Percentiles rank a stretch among this genome's conserved stretches.
phyloP scores from a whole-genome alignment of 371 early-diverging fungal genomes.

The Mucor saturninus region DNA sequence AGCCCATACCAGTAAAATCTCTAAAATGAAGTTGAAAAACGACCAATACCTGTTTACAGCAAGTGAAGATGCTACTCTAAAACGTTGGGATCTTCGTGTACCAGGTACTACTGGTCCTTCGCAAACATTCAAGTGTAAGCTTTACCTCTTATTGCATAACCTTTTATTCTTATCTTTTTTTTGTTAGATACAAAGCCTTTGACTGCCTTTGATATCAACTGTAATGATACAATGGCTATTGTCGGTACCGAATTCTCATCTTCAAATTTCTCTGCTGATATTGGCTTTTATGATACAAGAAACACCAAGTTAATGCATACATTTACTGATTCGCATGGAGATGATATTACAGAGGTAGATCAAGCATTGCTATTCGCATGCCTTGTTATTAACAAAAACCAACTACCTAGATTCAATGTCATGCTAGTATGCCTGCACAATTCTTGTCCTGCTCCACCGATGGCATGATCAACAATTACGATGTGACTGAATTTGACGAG shows the following conservation, averaged over 20 bases:
- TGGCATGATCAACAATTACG: constrained; percentile 78
- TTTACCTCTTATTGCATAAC: not conserved
- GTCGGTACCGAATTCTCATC: constrained; percentile 71
- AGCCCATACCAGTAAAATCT: constrained; percentile 63
- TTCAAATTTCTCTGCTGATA: constrained; percentile 61
- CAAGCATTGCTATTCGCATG: not conserved
- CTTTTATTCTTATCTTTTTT: not conserved
- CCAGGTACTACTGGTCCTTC: constrained; percentile 43
- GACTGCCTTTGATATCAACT: constrained; percentile 74
- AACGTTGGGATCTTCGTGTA: constrained; percentile 75
- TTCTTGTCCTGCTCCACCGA: constrained; percentile 78
- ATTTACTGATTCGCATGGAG: constrained; percentile 87
- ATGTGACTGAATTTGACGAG: constrained; percentile 76
- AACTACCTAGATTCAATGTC: constrained; percentile 70
- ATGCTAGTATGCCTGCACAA: constrained; percentile 64
- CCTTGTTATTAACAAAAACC: not conserved
- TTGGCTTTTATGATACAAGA: constrained; percentile 78
- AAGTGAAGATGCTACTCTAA: constrained; percentile 64
- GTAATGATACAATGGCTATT: constrained; percentile 67
- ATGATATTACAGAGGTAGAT: constrained; percentile 81
- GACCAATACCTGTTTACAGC: constrained; percentile 69
- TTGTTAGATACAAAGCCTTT: constrained; percentile 55
- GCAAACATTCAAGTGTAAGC: constrained; percentile 66
- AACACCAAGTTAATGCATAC: constrained; percentile 43
- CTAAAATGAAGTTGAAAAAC: constrained; percentile 63